These are phyloP conservation scores for Venturia nashicola DNA, from an alignment of 2,329 filamentous ascomycete genomes.

Conservation along the genomic window DNA sequence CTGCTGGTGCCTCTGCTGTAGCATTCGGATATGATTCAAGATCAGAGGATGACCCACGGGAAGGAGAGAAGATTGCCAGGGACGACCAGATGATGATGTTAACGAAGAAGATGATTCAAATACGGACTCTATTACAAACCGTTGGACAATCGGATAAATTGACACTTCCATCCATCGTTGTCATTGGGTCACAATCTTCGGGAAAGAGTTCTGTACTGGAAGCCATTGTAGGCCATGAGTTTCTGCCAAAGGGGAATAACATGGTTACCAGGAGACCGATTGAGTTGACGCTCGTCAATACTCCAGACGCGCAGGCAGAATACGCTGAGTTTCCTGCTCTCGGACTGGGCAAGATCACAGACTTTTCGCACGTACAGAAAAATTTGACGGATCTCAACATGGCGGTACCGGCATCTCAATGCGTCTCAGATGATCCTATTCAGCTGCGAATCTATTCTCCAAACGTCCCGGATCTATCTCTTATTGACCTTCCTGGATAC, in stretches of 20 bases:
- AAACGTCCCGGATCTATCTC: conserved; percentile 84
- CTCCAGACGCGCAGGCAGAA: conserved; percentile 71
- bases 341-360: conserved; percentile 76
- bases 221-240: conserved; percentile 94
- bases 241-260: conserved; percentile 92
- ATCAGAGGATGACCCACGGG: conserved; percentile 48
- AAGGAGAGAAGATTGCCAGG: conserved; percentile 54
- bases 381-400: conserved; percentile 91
- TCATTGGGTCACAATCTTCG: conserved; percentile 95
- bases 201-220: conserved; percentile 96
- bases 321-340: conserved; percentile 95
- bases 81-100: conserved; percentile 99
- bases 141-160: conserved; percentile 85
- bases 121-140: conserved; percentile 77
- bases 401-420: conserved; percentile 80
- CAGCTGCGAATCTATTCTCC: conserved; percentile 92
- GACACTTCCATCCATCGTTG: conserved; percentile 92
- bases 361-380: conserved; percentile 84
- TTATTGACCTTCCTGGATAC: conserved; percentile 94
- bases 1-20: conserved; percentile 56
- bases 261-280: conserved; percentile 97
- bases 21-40: conserved; percentile 69
- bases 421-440: conserved; percentile 93
- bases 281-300: conserved; percentile 92
- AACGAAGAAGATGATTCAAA: conserved; percentile 99